Evolutionary conservation across 352 stramenopile species (phyloP).

Genomic region (Phytophthora lateralis): DNA sequence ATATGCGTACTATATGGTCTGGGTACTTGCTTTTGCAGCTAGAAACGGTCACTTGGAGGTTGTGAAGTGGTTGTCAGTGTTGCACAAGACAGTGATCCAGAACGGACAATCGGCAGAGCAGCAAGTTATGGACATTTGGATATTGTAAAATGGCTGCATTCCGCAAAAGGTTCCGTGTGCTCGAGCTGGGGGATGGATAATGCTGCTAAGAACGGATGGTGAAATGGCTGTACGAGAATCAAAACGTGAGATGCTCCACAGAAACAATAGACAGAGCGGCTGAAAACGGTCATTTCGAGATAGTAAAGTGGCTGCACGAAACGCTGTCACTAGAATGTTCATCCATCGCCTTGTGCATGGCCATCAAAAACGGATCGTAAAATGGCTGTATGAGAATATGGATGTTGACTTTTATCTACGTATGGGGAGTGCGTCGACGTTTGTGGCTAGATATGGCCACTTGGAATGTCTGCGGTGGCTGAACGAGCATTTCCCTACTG

Average conservation of each 20-base stretch:
- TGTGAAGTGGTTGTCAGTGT: conserved; percentile 6
- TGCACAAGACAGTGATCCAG: neutral
- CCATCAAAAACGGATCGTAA: neutral
- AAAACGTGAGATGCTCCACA: neutral
- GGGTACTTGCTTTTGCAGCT: neutral
- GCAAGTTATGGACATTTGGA: neutral
- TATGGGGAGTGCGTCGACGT: neutral
- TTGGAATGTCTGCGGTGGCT: neutral
- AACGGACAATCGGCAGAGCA: neutral
- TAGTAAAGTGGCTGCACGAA: conserved; percentile 9
- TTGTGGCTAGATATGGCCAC: neutral
- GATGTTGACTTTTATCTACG: neutral
- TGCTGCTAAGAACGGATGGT: neutral
- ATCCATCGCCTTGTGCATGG: neutral
- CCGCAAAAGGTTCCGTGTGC: neutral
- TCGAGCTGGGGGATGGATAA: neutral
- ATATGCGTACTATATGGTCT: neutral
- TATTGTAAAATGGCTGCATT: conserved; percentile 1
- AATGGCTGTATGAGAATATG: conserved; percentile 3
- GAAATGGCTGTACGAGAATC: conserved; percentile 1
- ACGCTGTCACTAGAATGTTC: neutral
- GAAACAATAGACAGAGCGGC: neutral
- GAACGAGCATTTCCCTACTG: neutral
- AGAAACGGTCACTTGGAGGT: conserved; percentile 10
- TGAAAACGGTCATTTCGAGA: conserved; percentile 17